Conservation (phyloP, 495 filamentous ascomycete species). For the Trichocladium uniseriatum region DNA sequence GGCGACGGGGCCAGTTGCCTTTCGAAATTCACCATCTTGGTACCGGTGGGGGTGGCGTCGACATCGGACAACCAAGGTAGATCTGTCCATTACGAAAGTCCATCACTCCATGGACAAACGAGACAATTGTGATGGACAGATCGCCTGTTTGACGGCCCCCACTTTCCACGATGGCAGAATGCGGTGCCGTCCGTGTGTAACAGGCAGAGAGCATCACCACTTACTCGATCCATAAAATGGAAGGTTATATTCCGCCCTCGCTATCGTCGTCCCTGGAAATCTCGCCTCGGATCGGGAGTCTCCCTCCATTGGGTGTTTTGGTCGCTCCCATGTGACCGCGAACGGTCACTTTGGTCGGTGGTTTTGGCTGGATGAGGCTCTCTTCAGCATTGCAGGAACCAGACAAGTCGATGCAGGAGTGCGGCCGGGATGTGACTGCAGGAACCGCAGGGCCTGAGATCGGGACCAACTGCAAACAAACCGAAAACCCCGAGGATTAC, state of each 20-base stretch:
- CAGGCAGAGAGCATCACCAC: background rate
- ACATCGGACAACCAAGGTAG: too few species aligned
- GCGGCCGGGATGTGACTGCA: background rate
- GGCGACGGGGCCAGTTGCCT: too few species aligned
- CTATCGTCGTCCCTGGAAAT: background rate
- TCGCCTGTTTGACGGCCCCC: background rate
- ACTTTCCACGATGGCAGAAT: background rate
- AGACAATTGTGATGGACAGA: too few species aligned
- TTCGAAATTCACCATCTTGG: background rate
- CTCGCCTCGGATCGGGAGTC: constrained; percentile 1
- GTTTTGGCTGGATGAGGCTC: constrained; percentile 5
- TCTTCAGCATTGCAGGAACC: background rate
- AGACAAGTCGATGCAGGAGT: background rate
- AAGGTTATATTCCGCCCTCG: background rate
- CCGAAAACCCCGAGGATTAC: background rate
- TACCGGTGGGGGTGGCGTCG: background rate
- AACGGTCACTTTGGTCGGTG: too few species aligned
- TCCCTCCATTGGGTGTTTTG: constrained; percentile 5
- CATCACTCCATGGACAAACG: too few species aligned
- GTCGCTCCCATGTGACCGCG: constrained; percentile 2
- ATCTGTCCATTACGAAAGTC: too few species aligned
- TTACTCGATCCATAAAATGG: background rate
- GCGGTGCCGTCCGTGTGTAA: constrained; percentile 1
- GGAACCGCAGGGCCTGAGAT: too few species aligned
- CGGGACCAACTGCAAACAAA: too few species aligned